Conservation (phyloP, 176 grass and related monocot genomes). For the Oropetium thomaeum region DNA sequence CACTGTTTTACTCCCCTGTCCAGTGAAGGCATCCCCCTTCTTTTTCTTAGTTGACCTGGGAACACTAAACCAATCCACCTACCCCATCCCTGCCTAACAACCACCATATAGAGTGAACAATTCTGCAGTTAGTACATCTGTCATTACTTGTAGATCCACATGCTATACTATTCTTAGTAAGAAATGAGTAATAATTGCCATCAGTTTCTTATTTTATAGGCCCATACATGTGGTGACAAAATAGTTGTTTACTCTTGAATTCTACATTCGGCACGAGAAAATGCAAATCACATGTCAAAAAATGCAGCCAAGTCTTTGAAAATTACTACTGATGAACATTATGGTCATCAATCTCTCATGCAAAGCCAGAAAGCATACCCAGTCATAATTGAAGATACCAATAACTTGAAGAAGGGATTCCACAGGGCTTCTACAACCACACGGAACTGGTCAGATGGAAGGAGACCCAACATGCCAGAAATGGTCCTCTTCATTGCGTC, state of each 20-base stretch:
- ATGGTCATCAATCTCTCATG: neutral
- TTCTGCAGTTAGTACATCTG: neutral
- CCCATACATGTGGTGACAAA: neutral
- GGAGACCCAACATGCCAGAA: constrained; percentile 88
- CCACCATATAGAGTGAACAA: neutral
- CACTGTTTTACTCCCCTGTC: too few relatives aligned
- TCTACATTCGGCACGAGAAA: neutral
- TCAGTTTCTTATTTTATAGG: constrained; percentile 11
- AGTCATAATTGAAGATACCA: constrained; percentile 96
- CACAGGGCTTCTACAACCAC: constrained; percentile 85
- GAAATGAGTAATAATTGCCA: neutral
- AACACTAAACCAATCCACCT: neutral
- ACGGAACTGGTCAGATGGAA: constrained; percentile 96
- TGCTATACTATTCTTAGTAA: neutral
- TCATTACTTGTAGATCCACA: neutral
- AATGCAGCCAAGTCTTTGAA: constrained; percentile 4
- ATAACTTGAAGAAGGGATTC: constrained; percentile 85
- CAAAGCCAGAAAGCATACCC: constrained; percentile 57
- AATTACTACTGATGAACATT: neutral
- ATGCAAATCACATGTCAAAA: neutral
- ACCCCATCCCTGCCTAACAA: neutral
- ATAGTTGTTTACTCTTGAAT: constrained; percentile 1
- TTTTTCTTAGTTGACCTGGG: neutral
- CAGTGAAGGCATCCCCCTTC: too few relatives aligned
- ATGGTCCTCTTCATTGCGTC: constrained; percentile 98